Percentiles rank a stretch among this genome's conserved stretches.
Evolutionary conservation across 2,329 filamentous ascomycete genomes (phyloP).

Genomic region (Alternaria novae-zelandiae): DNA sequence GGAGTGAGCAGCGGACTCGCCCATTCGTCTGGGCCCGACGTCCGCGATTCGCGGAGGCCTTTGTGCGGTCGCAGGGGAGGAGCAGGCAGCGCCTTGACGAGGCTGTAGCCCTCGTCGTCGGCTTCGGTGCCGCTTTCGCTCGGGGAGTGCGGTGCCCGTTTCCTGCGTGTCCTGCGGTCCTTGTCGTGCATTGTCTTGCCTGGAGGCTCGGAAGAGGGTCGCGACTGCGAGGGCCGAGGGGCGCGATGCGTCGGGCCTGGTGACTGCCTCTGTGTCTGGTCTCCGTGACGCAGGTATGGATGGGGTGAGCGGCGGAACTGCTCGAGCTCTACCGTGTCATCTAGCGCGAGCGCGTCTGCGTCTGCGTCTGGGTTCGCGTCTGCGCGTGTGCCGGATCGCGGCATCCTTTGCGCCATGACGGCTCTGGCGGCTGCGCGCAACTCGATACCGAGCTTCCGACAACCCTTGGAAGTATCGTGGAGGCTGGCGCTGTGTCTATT

Average conservation of each 20-base stretch:
- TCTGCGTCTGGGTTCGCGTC: slow-evolving; percentile 27
- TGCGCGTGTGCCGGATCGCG: slow-evolving; percentile 23
- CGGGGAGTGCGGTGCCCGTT: slow-evolving; percentile 49
- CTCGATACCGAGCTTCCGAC: not conserved
- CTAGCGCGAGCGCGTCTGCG: slow-evolving; percentile 23
- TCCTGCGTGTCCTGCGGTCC: slow-evolving; percentile 36
- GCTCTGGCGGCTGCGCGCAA: not conserved
- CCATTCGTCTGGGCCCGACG: slow-evolving; percentile 44
- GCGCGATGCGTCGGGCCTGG: slow-evolving; percentile 7
- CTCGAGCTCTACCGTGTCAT: slow-evolving; percentile 40
- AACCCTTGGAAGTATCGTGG: not conserved
- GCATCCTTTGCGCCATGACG: slow-evolving; percentile 12
- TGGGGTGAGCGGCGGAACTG: slow-evolving; percentile 48
- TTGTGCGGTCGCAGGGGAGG: slow-evolving; percentile 77
- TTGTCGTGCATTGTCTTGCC: slow-evolving; percentile 32
- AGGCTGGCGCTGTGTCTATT: not conserved
- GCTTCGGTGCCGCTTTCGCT: slow-evolving; percentile 95
- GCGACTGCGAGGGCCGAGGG: slow-evolving; percentile 17
- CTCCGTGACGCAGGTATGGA: slow-evolving; percentile 44
- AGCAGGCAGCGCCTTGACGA: slow-evolving; percentile 83
- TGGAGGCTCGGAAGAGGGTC: slow-evolving; percentile 16
- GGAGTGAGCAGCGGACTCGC: slow-evolving; percentile 54
- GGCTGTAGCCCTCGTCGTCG: slow-evolving; percentile 81
- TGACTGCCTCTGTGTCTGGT: slow-evolving; percentile 30
- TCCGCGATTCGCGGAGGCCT: slow-evolving; percentile 68